A percentile compares a stretch with the other conserved stretches of the same genome.
Evolutionary conservation across 164 flowering plant species (phyloP).

Genomic region (Sedum album): DNA sequence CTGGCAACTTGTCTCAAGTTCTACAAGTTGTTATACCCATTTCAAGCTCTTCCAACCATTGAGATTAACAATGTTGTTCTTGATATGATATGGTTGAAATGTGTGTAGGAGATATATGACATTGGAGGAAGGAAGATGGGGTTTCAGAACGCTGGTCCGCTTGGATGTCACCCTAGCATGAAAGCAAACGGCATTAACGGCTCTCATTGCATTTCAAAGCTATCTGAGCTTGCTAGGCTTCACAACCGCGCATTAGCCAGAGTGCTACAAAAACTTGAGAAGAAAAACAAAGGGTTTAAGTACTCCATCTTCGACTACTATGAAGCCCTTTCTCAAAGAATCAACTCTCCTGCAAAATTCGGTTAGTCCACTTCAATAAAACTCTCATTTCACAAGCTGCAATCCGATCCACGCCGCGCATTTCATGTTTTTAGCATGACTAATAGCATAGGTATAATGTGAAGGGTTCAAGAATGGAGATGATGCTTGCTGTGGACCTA

Average conservation of each 20-base stretch:
- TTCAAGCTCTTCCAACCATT: background rate
- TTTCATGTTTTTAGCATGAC: background rate
- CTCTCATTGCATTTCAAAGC: conserved; percentile 11
- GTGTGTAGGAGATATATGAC: conserved; percentile 18
- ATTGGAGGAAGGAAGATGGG: conserved; percentile 25
- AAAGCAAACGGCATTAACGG: background rate
- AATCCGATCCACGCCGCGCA: too few species aligned
- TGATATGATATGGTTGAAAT: background rate
- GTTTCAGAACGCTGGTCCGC: conserved; percentile 19
- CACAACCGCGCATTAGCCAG: conserved; percentile 21
- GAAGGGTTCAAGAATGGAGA: conserved; percentile 19
- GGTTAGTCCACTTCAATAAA: background rate
- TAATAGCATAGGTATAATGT: background rate
- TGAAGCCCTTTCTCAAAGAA: conserved; percentile 1
- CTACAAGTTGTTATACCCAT: conserved; percentile 6
- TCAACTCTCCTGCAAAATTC: conserved; percentile 1
- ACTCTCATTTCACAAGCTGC: background rate
- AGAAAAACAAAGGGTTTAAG: background rate
- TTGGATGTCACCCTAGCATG: conserved; percentile 21
- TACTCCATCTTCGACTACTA: conserved; percentile 13
- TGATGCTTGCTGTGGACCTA: conserved; percentile 22
- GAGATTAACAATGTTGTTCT: background rate
- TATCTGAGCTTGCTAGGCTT: conserved; percentile 12
- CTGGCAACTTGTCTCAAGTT: conserved; percentile 12
- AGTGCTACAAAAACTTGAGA: background rate